Percentiles rank a stretch among this genome's conserved stretches.
Evolutionary conservation across 1,284 basidiomycete genomes (phyloP).

Genomic region (Cryptococcus hybrid): DNA sequence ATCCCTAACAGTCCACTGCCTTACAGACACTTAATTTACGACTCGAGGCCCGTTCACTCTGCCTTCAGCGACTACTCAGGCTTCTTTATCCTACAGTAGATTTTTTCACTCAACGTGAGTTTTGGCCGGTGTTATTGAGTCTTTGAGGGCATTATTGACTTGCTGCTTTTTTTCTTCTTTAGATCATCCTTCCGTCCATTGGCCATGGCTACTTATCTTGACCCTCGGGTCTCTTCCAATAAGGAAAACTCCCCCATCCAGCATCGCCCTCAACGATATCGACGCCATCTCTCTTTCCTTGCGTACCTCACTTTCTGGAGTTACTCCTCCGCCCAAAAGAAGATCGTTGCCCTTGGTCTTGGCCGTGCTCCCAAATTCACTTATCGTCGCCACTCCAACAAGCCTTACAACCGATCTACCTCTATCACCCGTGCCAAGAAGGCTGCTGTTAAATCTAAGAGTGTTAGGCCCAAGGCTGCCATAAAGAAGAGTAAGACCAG

Average conservation of each 20-base stretch:
- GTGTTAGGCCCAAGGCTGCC: too few species aligned
- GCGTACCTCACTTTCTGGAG: conserved; percentile 11
- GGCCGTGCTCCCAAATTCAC: conserved; percentile 23
- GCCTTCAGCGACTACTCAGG: too few species aligned
- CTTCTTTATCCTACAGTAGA: too few species aligned
- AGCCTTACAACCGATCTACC: conserved; percentile 17
- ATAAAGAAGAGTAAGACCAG: neutral
- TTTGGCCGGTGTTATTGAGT: too few species aligned
- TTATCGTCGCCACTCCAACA: conserved; percentile 7
- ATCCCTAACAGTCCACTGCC: too few species aligned
- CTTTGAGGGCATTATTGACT: too few species aligned
- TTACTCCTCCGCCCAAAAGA: conserved; percentile 11
- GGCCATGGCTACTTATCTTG: too few species aligned
- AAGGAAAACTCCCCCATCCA: neutral
- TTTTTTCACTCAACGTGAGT: too few species aligned
- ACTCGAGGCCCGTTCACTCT: too few species aligned
- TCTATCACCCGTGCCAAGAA: conserved; percentile 24
- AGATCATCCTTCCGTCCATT: neutral
- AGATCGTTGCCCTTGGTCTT: conserved; percentile 7
- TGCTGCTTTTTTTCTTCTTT: too few species aligned
- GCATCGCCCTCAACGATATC: conserved; percentile 12
- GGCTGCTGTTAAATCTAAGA: conserved; percentile 7
- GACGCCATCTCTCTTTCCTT: conserved; percentile 13
- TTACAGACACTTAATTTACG: too few species aligned
- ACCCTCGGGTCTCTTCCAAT: neutral